Evolutionary conservation across 179 eudicot genomes (phyloP).

Genomic region (Gypsophila paniculata): DNA sequence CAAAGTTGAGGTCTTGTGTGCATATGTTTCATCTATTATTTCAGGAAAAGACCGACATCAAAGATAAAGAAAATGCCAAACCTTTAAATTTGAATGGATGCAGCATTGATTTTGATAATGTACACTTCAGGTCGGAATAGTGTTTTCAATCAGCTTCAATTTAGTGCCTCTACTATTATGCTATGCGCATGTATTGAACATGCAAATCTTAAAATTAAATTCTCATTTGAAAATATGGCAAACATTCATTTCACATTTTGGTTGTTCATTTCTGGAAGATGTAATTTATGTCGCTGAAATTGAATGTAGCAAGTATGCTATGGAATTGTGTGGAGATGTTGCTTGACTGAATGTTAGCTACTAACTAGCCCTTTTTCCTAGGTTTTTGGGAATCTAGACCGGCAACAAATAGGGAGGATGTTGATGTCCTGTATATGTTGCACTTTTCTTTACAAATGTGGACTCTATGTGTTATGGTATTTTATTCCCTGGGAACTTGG

Average conservation of each 20-base stretch:
- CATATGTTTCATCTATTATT: slow-evolving; percentile 8
- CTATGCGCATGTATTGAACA: neutral
- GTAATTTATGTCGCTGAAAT: neutral
- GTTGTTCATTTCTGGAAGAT: neutral
- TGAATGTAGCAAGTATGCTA: neutral
- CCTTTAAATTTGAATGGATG: slow-evolving; percentile 73
- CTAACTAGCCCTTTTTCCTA: neutral
- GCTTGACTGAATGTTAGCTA: neutral
- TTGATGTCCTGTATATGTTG: neutral
- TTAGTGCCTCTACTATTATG: neutral
- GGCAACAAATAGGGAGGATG: no score
- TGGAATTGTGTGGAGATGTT: neutral
- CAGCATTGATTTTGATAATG: slow-evolving; percentile 69
- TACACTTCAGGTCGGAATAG: slow-evolving; percentile 71
- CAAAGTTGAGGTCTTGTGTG: neutral
- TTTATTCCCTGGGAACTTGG: no score
- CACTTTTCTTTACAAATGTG: neutral
- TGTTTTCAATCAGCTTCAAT: neutral
- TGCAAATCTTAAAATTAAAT: neutral
- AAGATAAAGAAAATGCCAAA: slow-evolving; percentile 64
- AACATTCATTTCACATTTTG: neutral
- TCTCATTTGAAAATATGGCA: neutral
- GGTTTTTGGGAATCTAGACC: no score
- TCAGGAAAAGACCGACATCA: slow-evolving; percentile 76
- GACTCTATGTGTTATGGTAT: no score